Evolutionary conservation across 2,329 filamentous ascomycete species (phyloP).

Genomic region (Claviceps arundinis): DNA sequence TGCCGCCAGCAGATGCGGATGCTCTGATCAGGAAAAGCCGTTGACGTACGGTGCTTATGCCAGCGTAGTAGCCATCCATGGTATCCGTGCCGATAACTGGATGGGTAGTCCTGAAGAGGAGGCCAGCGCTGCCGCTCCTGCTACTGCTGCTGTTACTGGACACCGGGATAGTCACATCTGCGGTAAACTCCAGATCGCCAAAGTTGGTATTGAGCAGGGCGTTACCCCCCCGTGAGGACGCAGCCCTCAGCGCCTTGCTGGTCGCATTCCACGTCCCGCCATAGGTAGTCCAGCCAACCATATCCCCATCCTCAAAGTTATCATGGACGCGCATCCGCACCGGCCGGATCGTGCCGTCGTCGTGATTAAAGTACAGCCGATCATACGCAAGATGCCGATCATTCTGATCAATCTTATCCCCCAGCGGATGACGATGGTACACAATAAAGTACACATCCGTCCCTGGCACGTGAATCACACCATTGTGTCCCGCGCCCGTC

Average conservation of each 20-base stretch:
- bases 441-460: slow-evolving; percentile 34
- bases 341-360: slow-evolving; percentile 25
- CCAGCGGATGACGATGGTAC: slow-evolving; percentile 31
- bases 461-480: slow-evolving; percentile 28
- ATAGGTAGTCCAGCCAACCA: slow-evolving; percentile 23
- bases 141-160: neutral
- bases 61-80: slow-evolving; percentile 17
- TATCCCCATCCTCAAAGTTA: slow-evolving; percentile 26
- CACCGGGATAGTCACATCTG: slow-evolving; percentile 11
- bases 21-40: slow-evolving; percentile 13
- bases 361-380: slow-evolving; percentile 31
- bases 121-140: slow-evolving; percentile 12
- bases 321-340: slow-evolving; percentile 31
- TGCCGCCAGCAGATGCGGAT: neutral
- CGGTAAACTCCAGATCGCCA: slow-evolving; percentile 18
- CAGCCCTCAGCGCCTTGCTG: slow-evolving; percentile 11
- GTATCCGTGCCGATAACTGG: slow-evolving; percentile 6
- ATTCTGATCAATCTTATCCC: slow-evolving; percentile 28
- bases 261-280: slow-evolving; percentile 9
- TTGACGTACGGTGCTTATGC: slow-evolving; percentile 13
- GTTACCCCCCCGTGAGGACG: slow-evolving; percentile 9
- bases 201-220: slow-evolving; percentile 25
- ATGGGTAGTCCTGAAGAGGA: slow-evolving; percentile 22
- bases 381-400: slow-evolving; percentile 34
- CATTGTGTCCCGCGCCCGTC: slow-evolving; percentile 31